Base-by-base conservation (phyloP, 495 filamentous ascomycete species). In the Trichocladium uniseriatum region DNA sequence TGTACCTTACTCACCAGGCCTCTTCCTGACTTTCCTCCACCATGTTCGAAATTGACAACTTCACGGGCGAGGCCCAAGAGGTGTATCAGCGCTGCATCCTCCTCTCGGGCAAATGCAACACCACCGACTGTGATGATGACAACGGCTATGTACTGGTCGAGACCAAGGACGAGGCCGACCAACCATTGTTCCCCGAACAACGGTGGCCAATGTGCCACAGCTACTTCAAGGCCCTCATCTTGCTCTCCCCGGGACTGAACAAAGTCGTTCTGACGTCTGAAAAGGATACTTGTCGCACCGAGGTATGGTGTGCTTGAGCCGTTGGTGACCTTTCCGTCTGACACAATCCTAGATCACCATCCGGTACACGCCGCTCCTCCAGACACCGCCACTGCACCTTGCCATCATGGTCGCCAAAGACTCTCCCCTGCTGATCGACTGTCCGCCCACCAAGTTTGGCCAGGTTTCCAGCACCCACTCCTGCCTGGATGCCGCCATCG, bases 181-280 rank as follows among this genome's bases (percentile, higher is more conserved):
- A 35, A 4, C 28, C 34, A n/a, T 8, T 46, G 36, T 63, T 63
- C 31, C 55, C 58, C 10, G 49, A 53, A 6, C 61, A 63, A 36
- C 51, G 42, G 31, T 89, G 85, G 86, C 86, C 83, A 15, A 82
- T 88, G 39, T 79, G 68, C 52, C 78, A 81, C 40, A 86, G 82
- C 5, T 75, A 85, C 60, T 89, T 89, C 71, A 90, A 89, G 65
- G 78, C 76, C 34, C 73, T 90, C 27, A 72, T 87, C 11, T 75
- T 87, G 60, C 74, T 89, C 15, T 71, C 79, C 24, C 83, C 84
- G 1, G 84, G 86, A 8, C 79, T 79, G 16, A 90, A 27, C 63
- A 76, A 76, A 29, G 55, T 89, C 38, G 28, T 44, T 6, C 5
- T 59, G 32, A 48, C 15, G 7, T 40, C 40, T 29, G 31, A 43